Evolutionary conservation across 371 early-diverging fungal genomes (phyloP).

Genomic region (Mortierella sp.): DNA sequence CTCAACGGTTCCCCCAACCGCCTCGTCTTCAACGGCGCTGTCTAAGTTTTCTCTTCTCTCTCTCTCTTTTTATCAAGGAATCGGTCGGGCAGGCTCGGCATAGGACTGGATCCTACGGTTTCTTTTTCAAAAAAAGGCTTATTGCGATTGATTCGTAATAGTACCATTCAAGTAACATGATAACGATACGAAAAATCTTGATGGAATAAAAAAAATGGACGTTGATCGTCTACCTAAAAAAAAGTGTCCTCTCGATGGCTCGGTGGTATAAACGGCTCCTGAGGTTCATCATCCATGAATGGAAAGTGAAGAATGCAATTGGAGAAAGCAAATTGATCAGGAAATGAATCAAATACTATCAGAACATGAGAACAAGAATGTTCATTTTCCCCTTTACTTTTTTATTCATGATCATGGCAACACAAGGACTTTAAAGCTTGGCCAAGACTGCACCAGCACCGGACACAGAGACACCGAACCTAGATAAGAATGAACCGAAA

Average conservation of each 20-base stretch:
- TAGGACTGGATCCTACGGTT: conserved; percentile 1
- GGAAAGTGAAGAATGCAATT: no score
- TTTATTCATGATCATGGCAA: background rate
- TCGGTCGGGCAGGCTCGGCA: background rate
- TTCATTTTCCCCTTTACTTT: no score
- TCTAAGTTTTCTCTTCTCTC: background rate
- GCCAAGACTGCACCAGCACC: conserved; percentile 62
- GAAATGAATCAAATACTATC: no score
- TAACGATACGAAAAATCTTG: background rate
- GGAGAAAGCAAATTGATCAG: no score
- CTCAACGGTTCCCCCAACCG: conserved; percentile 22
- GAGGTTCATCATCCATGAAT: no score
- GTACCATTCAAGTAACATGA: background rate
- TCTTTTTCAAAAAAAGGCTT: no score
- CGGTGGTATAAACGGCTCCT: background rate
- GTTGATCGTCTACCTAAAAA: conserved; percentile 12
- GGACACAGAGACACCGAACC: conserved; percentile 59
- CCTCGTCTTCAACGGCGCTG: conserved; percentile 27
- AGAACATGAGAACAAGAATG: no score
- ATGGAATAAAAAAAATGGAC: conserved; percentile 8
- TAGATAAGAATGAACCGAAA: background rate
- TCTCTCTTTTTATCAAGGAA: background rate
- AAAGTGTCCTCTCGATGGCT: background rate
- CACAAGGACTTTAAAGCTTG: conserved; percentile 55
- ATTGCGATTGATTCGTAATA: background rate